phyloP scores from a whole-genome alignment of 306 rosid genomes.

The Hippophae tibetana region DNA sequence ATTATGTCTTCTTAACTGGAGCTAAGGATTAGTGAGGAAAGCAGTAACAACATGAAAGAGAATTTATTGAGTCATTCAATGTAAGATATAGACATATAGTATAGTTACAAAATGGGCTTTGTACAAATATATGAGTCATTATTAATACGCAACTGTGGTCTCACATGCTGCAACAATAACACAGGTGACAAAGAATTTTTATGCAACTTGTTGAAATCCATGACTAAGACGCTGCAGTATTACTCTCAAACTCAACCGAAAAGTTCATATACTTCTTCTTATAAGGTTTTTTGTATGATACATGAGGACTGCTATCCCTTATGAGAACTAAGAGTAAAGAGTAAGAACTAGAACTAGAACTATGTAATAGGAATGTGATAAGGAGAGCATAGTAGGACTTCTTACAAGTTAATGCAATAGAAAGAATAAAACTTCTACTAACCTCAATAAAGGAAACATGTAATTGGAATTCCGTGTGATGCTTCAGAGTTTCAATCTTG shows the following conservation, averaged over 20 bases:
- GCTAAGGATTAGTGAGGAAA: not conserved
- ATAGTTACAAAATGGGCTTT: not conserved
- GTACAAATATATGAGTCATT: too few species aligned
- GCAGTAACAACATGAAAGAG: not conserved
- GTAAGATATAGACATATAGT: not conserved
- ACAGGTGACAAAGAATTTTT: too few species aligned
- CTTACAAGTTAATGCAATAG: not conserved
- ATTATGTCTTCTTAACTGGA: not conserved
- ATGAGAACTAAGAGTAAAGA: too few species aligned
- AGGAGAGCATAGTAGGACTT: not conserved
- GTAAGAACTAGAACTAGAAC: too few species aligned
- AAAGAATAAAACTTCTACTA: constrained; percentile 7
- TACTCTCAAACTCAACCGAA: too few species aligned
- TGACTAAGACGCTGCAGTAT: too few species aligned
- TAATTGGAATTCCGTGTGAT: constrained; percentile 82
- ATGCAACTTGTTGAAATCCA: too few species aligned
- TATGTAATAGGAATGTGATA: not conserved
- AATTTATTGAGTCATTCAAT: too few species aligned
- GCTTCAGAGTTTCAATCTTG: constrained; percentile 73
- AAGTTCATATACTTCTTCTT: too few species aligned
- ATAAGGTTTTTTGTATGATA: too few species aligned
- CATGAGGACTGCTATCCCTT: too few species aligned
- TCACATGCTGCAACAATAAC: not conserved
- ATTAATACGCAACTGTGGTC: not conserved
- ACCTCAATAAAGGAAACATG: constrained; percentile 99